A percentile compares a stretch with the other conserved stretches of the same genome.
Conservation (phyloP, 805 yeast species). For the Kazachstania martiniae region DNA sequence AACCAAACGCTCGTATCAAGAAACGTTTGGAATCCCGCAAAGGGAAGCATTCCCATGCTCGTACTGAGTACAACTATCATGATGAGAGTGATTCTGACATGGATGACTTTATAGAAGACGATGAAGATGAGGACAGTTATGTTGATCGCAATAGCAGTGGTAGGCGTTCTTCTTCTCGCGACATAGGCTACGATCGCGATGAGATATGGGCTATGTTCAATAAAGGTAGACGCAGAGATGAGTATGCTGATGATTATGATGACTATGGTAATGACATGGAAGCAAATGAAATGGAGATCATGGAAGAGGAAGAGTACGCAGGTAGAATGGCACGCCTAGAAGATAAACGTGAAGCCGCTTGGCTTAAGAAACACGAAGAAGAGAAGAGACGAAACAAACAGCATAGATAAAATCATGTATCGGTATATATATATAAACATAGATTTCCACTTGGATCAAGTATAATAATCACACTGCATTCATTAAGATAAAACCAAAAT, state of each 20-base stretch:
- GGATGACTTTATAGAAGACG: constrained; percentile 28
- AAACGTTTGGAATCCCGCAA: constrained; percentile 32
- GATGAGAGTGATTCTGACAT: constrained; percentile 14
- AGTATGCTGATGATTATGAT: constrained; percentile 30
- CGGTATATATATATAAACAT: too few relatives aligned
- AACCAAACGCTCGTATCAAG: constrained; percentile 46
- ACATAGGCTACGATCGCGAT: constrained; percentile 58
- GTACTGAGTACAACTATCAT: background rate
- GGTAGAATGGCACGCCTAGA: constrained; percentile 60
- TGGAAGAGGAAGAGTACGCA: constrained; percentile 71
- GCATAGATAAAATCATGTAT: background rate
- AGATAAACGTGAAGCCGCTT: constrained; percentile 59
- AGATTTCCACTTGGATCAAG: background rate
- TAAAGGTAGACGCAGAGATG: constrained; percentile 42
- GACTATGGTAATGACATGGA: constrained; percentile 70
- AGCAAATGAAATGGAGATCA: constrained; percentile 82
- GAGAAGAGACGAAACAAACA: constrained; percentile 35
- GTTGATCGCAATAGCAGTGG: background rate
- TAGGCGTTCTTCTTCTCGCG: too few relatives aligned
- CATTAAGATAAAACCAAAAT: too few relatives aligned
- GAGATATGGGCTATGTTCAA: constrained; percentile 86
- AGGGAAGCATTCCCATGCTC: background rate
- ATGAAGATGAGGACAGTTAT: constrained; percentile 30
- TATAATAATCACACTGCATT: too few relatives aligned
- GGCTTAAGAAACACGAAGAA: constrained; percentile 39